phyloP scores from a whole-genome alignment of 1,284 basidiomycete species.

The Heliocybe sulcata region DNA sequence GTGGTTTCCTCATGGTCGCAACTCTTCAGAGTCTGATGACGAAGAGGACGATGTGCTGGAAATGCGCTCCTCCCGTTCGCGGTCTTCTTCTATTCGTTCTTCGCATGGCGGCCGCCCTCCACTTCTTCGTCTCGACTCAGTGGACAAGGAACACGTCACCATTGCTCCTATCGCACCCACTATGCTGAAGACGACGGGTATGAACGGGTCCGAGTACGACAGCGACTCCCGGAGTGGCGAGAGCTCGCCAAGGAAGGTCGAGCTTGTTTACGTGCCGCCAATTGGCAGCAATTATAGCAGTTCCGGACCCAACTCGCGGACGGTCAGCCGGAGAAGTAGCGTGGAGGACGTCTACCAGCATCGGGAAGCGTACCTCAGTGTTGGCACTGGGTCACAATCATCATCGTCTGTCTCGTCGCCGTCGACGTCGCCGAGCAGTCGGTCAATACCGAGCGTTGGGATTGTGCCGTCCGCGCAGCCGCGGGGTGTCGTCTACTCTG shows the following conservation, averaged over 20 bases:
- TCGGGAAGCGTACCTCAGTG: constrained; percentile 26
- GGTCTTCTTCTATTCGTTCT: constrained; percentile 30
- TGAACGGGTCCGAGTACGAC: constrained; percentile 28
- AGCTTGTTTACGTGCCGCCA: constrained; percentile 73
- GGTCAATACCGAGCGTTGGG: constrained; percentile 16
- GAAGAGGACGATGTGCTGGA: constrained; percentile 62
- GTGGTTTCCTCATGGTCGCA: constrained; percentile 12
- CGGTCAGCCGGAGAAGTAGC: constrained; percentile 1
- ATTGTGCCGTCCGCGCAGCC: constrained; percentile 7
- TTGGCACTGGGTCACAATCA: constrained; percentile 15
- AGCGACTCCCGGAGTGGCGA: constrained; percentile 13
- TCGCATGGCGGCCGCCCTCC: constrained; percentile 15
- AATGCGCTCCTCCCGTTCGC: constrained; percentile 39
- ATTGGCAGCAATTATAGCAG: constrained; percentile 36
- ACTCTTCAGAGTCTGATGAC: constrained; percentile 30
- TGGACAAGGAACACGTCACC: constrained; percentile 62
- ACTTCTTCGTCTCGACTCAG: constrained; percentile 28
- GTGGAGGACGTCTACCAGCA: constrained; percentile 23
- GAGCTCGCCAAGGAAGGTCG: constrained; percentile 26
- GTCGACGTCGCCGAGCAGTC: constrained; percentile 8
- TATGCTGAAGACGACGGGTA: constrained; percentile 74
- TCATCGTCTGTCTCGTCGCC: constrained; percentile 8
- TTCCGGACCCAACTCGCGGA: constrained; percentile 15
- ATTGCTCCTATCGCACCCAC: constrained; percentile 96
- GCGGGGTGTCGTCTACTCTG: neutral